Evolutionary conservation across 2,329 filamentous ascomycete genomes (phyloP).

Genomic region (Fusarium pseudonygamai): DNA sequence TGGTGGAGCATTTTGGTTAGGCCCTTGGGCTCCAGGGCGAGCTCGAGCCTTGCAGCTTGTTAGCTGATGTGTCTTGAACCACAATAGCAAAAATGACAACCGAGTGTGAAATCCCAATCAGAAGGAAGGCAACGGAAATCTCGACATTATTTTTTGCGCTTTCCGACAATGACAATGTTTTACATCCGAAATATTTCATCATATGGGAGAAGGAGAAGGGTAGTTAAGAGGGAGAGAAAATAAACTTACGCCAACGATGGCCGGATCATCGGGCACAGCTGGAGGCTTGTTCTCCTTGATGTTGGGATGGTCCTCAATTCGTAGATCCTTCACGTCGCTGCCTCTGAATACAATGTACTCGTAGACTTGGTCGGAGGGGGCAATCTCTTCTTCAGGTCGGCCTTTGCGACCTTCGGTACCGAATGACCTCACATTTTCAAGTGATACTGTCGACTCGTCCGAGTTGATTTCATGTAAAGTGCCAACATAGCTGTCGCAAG

Average conservation of each 20-base stretch:
- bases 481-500: constrained; percentile 80
- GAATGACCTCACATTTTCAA: constrained; percentile 94
- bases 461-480: constrained; percentile 98
- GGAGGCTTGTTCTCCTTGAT: constrained; percentile 79
- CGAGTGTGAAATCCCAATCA: constrained; percentile 64
- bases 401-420: constrained; percentile 91
- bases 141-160: constrained; percentile 97
- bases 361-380: constrained; percentile 87
- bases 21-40: constrained; percentile 48
- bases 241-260: constrained; percentile 96
- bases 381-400: constrained; percentile 82
- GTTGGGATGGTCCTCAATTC: constrained; percentile 84
- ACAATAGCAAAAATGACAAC: constrained; percentile 18
- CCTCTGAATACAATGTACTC: constrained; percentile 99
- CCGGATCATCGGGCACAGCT: constrained; percentile 90
- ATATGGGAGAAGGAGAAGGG: constrained; percentile 59
- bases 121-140: constrained; percentile 99
- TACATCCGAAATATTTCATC: constrained; percentile 99
- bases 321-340: constrained; percentile 97
- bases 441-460: constrained; percentile 93
- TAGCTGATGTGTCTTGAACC: constrained; percentile 42
- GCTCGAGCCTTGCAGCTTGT: constrained; percentile 52
- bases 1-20: constrained; percentile 48
- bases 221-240: not conserved
- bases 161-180: constrained; percentile 81